These are phyloP conservation scores for Cyanidiococcus yangmingshanensis DNA, from an alignment of 23 red algal genomes.

Conservation along the genomic window DNA sequence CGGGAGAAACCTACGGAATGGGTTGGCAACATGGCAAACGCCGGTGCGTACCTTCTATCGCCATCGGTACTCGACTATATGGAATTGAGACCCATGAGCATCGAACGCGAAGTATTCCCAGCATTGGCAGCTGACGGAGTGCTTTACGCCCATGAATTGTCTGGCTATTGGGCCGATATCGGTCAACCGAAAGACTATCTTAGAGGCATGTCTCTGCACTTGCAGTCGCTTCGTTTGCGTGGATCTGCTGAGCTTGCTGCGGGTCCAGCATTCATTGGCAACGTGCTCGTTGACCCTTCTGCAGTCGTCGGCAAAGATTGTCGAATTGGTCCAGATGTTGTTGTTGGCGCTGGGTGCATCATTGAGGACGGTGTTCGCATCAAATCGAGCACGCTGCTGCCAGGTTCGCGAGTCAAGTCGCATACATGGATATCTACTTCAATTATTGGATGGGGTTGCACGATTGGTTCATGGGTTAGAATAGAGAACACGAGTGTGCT, in stretches of 20 bases:
- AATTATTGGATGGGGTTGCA: conserved; percentile 82
- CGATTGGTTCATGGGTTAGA: conserved; percentile 80
- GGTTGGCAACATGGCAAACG: conserved; percentile 79
- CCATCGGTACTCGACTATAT: conserved; percentile 71
- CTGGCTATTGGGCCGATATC: conserved; percentile 91
- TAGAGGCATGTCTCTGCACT: conserved; percentile 46
- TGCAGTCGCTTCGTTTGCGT: conserved; percentile 28
- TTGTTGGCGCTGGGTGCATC: conserved; percentile 70
- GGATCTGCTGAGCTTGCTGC: conserved; percentile 34
- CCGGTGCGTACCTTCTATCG: conserved; percentile 83
- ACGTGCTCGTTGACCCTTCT: conserved; percentile 66
- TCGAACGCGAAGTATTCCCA: conserved; percentile 96
- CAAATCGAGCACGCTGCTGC: conserved; percentile 45
- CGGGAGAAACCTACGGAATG: conserved; percentile 85
- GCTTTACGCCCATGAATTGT: conserved; percentile 79
- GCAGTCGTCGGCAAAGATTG: conserved; percentile 52
- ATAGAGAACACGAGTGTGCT: conserved; percentile 68
- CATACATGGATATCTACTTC: conserved; percentile 54
- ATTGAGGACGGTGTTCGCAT: conserved; percentile 73
- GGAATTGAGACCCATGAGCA: conserved; percentile 69
- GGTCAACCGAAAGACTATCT: conserved; percentile 92
- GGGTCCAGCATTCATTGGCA: conserved; percentile 55
- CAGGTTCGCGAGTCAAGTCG: conserved; percentile 30
- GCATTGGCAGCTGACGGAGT: conserved; percentile 66
- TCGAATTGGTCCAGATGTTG: conserved; percentile 83